Evolutionary conservation across 257 asterid genomes (phyloP), one percentile per base, ranked within the genome.

Genomic region (Mitragyna speciosa): DNA sequence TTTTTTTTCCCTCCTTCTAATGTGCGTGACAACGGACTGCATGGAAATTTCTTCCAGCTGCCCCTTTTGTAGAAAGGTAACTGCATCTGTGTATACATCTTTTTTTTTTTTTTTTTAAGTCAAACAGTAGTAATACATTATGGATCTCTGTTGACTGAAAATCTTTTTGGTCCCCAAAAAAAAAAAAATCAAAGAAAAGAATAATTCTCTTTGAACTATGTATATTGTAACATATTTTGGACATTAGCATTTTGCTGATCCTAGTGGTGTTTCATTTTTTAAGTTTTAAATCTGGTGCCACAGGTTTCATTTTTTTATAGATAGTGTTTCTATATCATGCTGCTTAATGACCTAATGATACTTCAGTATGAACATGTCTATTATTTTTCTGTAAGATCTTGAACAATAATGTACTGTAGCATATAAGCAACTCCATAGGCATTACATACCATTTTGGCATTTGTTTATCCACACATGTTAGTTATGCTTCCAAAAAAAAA

Each of bases 61-160:
- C 87, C 99, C 97, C 6, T 95, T 91, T 80, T 92, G 99, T 87
- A 90, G 97, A 59, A 92, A 93, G 98, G 99, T 93, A 93, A 81
- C 76, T 75, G 24, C 45, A 41, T 24, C 15, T 36, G 2, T 59
- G 7, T 45, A 45, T 0, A 1, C 17, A 33, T 6, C 33, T 30
- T 48, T 73, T 24, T 36, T 73, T 19, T 30, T 4, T 48, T 31
- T 49, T 72, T 31, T 26, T 2, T 1, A 36, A 71, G 76, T 4
- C 28, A 2, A 26, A 26, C 6, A 6, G 8, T 12, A 11, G 6
- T 48, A 15, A 16, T 28, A 7, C 17, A 2, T 41, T 10, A 3
- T 24, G 47, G 54, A 41, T 30, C 12, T 76, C 63, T 61, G 33
- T 12, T 41, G 1, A 10, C 16, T 54, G 24, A 54, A 31, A 51